These are phyloP conservation scores for Gnomoniopsis smithogilvyi DNA, from an alignment of 2,329 filamentous ascomycete genomes.

Conservation along the genomic window DNA sequence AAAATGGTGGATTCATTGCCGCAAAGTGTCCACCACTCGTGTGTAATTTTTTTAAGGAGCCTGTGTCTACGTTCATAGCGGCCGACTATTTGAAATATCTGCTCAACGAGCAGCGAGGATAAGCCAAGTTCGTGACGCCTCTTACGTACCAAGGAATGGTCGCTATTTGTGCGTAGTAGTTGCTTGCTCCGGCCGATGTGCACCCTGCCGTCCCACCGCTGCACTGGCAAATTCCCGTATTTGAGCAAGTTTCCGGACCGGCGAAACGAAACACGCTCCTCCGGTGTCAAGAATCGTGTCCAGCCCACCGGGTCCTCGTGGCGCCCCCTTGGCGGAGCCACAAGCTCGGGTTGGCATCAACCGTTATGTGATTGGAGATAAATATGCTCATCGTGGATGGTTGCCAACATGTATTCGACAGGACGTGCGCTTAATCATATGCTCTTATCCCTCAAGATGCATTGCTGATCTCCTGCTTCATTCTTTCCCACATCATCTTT, in stretches of 20 bases:
- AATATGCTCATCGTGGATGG: neutral
- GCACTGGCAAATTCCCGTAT: neutral
- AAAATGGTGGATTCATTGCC: neutral
- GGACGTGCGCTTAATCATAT: neutral
- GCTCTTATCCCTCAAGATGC: neutral
- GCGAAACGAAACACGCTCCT: neutral
- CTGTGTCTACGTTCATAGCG: neutral
- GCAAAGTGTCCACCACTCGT: neutral
- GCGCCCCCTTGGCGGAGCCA: neutral
- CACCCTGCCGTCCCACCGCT: neutral
- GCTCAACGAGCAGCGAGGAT: too few relatives aligned
- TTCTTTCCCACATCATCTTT: neutral
- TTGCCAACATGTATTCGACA: too few relatives aligned
- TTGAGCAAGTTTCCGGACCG: slow-evolving; percentile 5
- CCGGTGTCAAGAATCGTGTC: neutral
- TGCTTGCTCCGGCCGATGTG: too few relatives aligned
- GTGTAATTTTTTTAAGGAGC: neutral
- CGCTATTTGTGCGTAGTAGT: neutral
- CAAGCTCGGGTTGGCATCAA: neutral
- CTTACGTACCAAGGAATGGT: neutral
- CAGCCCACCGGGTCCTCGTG: neutral
- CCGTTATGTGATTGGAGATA: neutral
- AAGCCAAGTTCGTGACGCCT: neutral
- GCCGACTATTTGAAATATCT: too few relatives aligned
- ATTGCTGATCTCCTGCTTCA: neutral